Conservation (phyloP, 441 rosid species). For the Omphalea diandra region DNA sequence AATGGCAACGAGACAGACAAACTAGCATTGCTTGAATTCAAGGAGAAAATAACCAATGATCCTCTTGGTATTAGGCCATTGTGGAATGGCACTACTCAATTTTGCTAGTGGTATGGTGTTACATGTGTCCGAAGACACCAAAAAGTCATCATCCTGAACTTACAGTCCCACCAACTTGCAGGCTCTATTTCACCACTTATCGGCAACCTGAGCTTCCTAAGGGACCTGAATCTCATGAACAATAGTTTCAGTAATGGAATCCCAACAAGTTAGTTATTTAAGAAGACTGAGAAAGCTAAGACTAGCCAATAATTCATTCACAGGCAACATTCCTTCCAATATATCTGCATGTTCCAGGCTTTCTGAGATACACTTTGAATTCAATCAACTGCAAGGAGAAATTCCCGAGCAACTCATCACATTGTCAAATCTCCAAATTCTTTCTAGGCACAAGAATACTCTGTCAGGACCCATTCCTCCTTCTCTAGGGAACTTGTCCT, state of each 20-base stretch:
- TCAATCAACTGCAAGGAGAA: constrained; percentile 5
- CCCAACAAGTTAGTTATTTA: constrained; percentile 15
- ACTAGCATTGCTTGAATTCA: constrained; percentile 14
- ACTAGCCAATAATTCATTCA: neutral
- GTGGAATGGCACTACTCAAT: neutral
- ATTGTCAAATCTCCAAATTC: constrained; percentile 6
- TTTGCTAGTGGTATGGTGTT: neutral
- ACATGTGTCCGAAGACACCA: neutral
- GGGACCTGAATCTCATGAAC: neutral
- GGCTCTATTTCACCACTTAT: neutral
- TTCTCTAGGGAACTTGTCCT: constrained; percentile 28
- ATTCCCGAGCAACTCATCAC: constrained; percentile 9
- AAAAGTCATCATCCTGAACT: neutral
- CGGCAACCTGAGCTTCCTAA: constrained; percentile 24
- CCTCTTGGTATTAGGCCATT: constrained; percentile 15
- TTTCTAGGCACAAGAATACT: constrained; percentile 2
- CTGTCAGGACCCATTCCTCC: constrained; percentile 23
- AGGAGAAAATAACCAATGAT: no score
- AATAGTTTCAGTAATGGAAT: constrained; percentile 12
- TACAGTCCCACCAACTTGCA: neutral
- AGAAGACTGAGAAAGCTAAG: neutral
- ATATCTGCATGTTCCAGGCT: constrained; percentile 19
- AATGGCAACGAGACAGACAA: constrained; percentile 6
- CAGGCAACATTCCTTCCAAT: constrained; percentile 16
- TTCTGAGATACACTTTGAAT: neutral